phyloP scores from a whole-genome alignment of 139 green algal genomes.

The Coelastrella sp. region DNA sequence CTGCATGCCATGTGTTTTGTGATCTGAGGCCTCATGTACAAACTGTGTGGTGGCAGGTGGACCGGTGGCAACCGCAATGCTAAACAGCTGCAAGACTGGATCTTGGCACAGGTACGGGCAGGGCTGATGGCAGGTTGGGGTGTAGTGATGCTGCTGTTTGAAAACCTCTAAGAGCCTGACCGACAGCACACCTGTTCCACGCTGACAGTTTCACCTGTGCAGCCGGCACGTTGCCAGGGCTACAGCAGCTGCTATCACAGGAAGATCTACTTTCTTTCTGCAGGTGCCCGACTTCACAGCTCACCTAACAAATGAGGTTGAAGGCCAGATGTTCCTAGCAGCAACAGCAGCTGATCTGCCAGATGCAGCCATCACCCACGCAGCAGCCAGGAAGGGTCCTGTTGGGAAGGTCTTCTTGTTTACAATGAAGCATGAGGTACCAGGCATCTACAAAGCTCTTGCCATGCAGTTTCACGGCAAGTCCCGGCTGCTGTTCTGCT shows the following conservation, averaged over 20 bases:
- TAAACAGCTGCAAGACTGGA: slow-evolving; percentile 44
- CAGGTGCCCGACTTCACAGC: slow-evolving; percentile 40
- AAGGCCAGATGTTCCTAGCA: neutral
- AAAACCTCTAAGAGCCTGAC: too few relatives aligned
- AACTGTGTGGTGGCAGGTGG: slow-evolving; percentile 11
- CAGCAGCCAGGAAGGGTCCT: neutral
- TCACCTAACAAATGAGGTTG: neutral
- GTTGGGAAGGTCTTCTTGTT: slow-evolving; percentile 44
- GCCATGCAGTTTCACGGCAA: slow-evolving; percentile 15
- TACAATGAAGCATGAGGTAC: slow-evolving; percentile 19
- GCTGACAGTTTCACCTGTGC: too few relatives aligned
- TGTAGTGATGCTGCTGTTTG: neutral
- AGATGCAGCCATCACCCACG: neutral
- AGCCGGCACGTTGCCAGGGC: neutral
- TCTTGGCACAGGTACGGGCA: slow-evolving; percentile 23
- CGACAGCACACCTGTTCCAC: too few relatives aligned
- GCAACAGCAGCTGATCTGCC: neutral
- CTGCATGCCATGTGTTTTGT: neutral
- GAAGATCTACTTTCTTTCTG: neutral
- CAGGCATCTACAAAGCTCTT: slow-evolving; percentile 47
- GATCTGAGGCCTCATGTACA: neutral
- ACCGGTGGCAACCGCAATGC: neutral
- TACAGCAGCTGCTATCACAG: neutral
- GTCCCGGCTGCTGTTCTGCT: slow-evolving; percentile 35
- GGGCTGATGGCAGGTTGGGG: neutral